Percentiles rank a stretch among this genome's conserved stretches.
phyloP scores from a whole-genome alignment of 2,329 filamentous ascomycete species.

The Colletotrichum incanum region DNA sequence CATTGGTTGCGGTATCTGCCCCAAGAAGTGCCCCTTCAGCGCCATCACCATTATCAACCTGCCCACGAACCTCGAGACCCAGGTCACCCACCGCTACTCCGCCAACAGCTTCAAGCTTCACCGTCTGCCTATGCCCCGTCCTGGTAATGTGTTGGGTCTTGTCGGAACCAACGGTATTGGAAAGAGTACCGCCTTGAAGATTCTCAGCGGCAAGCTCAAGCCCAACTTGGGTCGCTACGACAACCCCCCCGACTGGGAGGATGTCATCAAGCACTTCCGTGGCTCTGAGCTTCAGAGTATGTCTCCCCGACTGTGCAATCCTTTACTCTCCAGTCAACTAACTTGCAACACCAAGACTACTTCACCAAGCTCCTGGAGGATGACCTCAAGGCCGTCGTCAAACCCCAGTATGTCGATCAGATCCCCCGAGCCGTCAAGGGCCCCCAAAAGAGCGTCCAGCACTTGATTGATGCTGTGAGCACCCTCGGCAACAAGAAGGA shows the following conservation, averaged over 20 bases:
- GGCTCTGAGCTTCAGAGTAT: conserved; percentile 96
- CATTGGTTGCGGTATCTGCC: conserved; percentile 99
- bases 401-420: conserved; percentile 99
- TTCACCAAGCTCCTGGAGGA: conserved; percentile 99
- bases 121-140: conserved; percentile 93
- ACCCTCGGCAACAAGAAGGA: conserved; percentile 86
- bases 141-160: conserved; percentile 94
- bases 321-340: neutral
- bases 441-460: conserved; percentile 83
- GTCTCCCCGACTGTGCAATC: conserved; percentile 50
- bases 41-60: conserved; percentile 99
- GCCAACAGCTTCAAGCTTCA: conserved; percentile 99
- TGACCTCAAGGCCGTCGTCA: conserved; percentile 96
- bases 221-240: conserved; percentile 96
- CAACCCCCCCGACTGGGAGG: conserved; percentile 98
- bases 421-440: conserved; percentile 93
- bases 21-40: conserved; percentile 98
- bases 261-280: conserved; percentile 98
- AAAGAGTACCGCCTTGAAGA: conserved; percentile 99
- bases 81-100: conserved; percentile 98
- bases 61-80: conserved; percentile 98
- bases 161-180: conserved; percentile 99
- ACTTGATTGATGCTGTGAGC: conserved; percentile 82
- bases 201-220: conserved; percentile 98
- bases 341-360: conserved; percentile 74